Evolutionary conservation across 345 rosid species (phyloP), one percentile per base, ranked within the genome.

Genomic region (Anastatica hierochuntica): DNA sequence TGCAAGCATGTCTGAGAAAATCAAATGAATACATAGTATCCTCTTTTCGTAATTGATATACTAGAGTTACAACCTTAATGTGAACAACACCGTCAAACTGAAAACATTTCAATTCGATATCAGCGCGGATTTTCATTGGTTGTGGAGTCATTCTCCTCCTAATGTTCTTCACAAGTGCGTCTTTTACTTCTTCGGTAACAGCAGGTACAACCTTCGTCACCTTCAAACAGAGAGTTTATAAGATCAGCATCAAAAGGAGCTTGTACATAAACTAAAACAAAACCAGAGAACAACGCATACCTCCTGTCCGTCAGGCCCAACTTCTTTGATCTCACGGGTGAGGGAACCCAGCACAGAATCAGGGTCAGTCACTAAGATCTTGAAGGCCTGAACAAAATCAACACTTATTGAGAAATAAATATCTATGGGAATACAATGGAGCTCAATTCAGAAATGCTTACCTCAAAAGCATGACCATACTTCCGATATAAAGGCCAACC

Each of bases 401-500:
- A 31, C 33, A 46, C 24, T 0, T 7, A 14, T 16, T 18, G 16
- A 53, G 67, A 8, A 14, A 20, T 5, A 35, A 26, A 2, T 26
- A 47, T 24, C 19, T 7, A 43, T 2, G 6, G 11, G 19, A 6
- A 29, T 7, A 43, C 40, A 48, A 54, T 14, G 9, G 17, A 46
- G 6, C 35, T 29, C 21, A 6, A 40, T 23, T 47, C 20, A 60
- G 44, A 33, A 44, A 3, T 8, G 34, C 77, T 73, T 67, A 88
- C 98, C 90, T 92, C 98, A 73, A 88, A 92, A 43, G 97, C 98
- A 73, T 88, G 98, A 10, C 94, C 89, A 53, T 88, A 79, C 65
- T 79, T 88, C 50, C 94, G 79, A 64, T 88, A 92, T 66, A 92
- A 67, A 60, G 99, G 99, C 99, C 97, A 85, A 50, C 89, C 90